A percentile compares a stretch with the other conserved stretches of the same genome.
These are phyloP conservation scores for Isatis lusitanica DNA, from an alignment of 441 rosid species.

Conservation along the genomic window DNA sequence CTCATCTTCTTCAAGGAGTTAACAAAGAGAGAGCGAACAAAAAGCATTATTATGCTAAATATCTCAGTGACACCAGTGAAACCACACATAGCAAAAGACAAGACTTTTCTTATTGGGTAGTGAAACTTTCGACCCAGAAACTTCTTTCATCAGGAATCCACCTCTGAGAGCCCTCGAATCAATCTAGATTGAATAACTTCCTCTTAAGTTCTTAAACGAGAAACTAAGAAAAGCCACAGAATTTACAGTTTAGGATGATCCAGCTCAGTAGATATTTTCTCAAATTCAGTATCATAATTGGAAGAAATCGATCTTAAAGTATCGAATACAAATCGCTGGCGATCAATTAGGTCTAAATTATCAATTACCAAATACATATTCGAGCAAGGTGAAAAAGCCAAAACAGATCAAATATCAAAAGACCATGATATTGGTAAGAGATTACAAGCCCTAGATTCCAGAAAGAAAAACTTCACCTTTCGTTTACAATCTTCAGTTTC, in stretches of 20 bases:
- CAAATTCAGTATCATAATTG: slow-evolving; percentile 1
- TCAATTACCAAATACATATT: background rate
- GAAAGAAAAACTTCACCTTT: slow-evolving; percentile 21
- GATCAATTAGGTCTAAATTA: slow-evolving; percentile 18
- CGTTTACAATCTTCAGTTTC: slow-evolving; percentile 21
- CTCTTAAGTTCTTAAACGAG: background rate
- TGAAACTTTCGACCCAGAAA: background rate
- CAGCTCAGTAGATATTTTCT: background rate
- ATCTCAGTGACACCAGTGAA: background rate
- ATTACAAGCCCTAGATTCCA: background rate
- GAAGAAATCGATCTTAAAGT: background rate
- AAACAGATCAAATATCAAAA: background rate
- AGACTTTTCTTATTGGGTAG: background rate
- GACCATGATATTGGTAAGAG: background rate
- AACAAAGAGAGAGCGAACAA: background rate
- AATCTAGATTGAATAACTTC: background rate
- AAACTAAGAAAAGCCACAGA: background rate
- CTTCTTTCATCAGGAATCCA: too few relatives aligned
- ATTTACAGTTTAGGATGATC: background rate
- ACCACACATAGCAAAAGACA: background rate
- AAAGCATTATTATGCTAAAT: background rate
- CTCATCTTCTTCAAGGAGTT: background rate
- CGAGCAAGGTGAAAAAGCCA: background rate
- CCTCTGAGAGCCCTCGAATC: background rate
- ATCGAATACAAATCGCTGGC: background rate